These are phyloP conservation scores for Penicillium goetzii DNA, from an alignment of 495 filamentous ascomycete species.

Conservation along the genomic window DNA sequence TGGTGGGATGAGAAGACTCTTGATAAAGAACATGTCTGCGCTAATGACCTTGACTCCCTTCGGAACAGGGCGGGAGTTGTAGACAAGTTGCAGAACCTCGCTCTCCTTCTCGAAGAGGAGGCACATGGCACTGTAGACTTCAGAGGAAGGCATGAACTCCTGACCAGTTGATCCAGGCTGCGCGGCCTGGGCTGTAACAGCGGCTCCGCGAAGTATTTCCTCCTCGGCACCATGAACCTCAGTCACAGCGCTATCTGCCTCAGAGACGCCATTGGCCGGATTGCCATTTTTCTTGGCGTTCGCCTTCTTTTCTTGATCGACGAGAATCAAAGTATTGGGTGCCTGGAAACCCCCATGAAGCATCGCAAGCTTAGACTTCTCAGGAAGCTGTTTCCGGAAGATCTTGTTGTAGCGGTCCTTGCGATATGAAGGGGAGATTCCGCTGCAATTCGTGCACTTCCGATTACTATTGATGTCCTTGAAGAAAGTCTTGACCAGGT, in stretches of 20 bases:
- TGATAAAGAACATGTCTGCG: constrained; percentile 93
- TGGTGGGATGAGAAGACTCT: constrained; percentile 81
- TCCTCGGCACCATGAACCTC: constrained; percentile 64
- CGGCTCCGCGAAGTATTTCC: constrained; percentile 62
- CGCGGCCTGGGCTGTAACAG: constrained; percentile 37
- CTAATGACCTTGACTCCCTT: constrained; percentile 56
- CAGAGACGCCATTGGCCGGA: constrained; percentile 10
- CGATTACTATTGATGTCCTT: constrained; percentile 63
- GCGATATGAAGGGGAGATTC: constrained; percentile 75
- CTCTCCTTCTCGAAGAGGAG: constrained; percentile 85
- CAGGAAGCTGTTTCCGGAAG: constrained; percentile 76
- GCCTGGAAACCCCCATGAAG: constrained; percentile 67
- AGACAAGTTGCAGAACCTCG: constrained; percentile 79
- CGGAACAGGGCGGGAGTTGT: constrained; percentile 67
- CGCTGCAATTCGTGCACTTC: constrained; percentile 75
- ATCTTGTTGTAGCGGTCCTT: constrained; percentile 91
- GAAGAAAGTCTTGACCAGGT: constrained; percentile 79
- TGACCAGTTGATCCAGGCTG: constrained; percentile 48
- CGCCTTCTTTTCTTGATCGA: constrained; percentile 45
- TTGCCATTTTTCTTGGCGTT: constrained; percentile 39
- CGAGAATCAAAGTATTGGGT: constrained; percentile 61
- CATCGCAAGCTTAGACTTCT: constrained; percentile 76
- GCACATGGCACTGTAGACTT: constrained; percentile 74
- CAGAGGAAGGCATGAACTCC: constrained; percentile 71
- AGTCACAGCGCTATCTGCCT: constrained; percentile 32